Base-by-base conservation (phyloP, 192 early-diverging fungal genomes). In the Radiomyces spectabilis region DNA sequence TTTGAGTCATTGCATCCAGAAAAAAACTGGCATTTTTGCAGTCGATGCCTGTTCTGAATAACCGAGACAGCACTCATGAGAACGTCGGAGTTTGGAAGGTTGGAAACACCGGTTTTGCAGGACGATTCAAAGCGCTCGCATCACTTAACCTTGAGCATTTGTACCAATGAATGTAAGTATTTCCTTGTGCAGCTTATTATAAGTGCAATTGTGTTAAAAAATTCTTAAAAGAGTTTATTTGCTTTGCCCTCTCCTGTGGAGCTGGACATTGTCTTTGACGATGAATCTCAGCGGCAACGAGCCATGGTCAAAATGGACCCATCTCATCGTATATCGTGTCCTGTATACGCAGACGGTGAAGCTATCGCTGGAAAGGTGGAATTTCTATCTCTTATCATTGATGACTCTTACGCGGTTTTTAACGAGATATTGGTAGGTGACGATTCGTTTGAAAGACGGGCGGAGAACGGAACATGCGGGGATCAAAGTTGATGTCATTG, bases 401-500 rank as follows among this genome's bases (percentile, higher is more conserved):
- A n/a, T n/a, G 9, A 24, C 13, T 4, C 19, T 34, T 5, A 10
- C 4, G 29, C 16, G 31, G 68, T 72, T 61, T 62, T 72, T 15
- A 60, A 67, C 25, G 60, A 71, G 25, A 66, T 4, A 4, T 13
- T 46, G 18, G 18, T 18, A 91, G 88, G 85, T 91, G 18, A 85
- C 81, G 41, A 74, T 93, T 37, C 72, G 84, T 30, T 72, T 88
- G n/a, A 71, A 73, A 54, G 93, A 98, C 52, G 92, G 89, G 21
- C 94, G 95, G 68, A 86, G 82, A 54, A 66, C 96, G 41, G 94
- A 98, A 63, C 96, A 98, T 77, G 85, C 94, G 47, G 96, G 96
- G 16, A 96, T 98, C 53, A 96, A 95, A 61, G 87, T 98, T 40
- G 93, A 98, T 69, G 96, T 97, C 67, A 81, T 98, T 19, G 96